Conservation (phyloP, 192 early-diverging fungal species). For the Thoreauomyces humboldtii region DNA sequence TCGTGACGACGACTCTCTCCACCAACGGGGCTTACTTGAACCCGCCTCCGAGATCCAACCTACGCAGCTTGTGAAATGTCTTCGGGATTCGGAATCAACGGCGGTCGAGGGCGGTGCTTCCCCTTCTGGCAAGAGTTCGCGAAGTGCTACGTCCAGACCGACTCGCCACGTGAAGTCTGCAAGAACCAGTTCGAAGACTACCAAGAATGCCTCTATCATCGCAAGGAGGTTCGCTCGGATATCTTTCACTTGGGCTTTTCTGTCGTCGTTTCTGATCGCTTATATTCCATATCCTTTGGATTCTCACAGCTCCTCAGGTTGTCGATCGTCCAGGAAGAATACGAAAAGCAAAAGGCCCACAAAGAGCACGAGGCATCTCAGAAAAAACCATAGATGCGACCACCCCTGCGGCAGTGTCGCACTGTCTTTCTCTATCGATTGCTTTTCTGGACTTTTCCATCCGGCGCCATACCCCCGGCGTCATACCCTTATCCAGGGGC, state of each 20-base stretch:
- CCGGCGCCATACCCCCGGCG: too few species aligned
- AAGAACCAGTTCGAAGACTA: constrained; percentile 84
- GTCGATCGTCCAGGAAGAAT: constrained; percentile 25
- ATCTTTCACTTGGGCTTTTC: background rate
- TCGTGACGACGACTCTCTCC: too few species aligned
- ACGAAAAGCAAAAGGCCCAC: constrained; percentile 14
- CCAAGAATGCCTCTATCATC: constrained; percentile 92
- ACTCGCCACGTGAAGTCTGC: constrained; percentile 72
- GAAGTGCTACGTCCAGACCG: constrained; percentile 86
- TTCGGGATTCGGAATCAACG: constrained; percentile 66
- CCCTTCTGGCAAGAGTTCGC: constrained; percentile 96
- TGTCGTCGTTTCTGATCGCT: background rate
- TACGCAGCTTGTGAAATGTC: too few species aligned
- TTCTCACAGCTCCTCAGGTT: constrained; percentile 16
- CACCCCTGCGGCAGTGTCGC: too few species aligned
- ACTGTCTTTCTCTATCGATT: too few species aligned
- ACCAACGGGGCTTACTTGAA: too few species aligned
- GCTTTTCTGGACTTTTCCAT: too few species aligned
- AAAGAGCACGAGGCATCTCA: background rate
- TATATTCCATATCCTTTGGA: background rate
- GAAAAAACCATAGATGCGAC: too few species aligned
- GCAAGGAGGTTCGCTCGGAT: constrained; percentile 75
- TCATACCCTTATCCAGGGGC: too few species aligned
- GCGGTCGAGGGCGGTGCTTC: constrained; percentile 90
- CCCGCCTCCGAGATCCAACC: too few species aligned